These are phyloP conservation scores for Hypoxylon trugodes DNA, from an alignment of 495 filamentous ascomycete genomes.

Conservation along the genomic window DNA sequence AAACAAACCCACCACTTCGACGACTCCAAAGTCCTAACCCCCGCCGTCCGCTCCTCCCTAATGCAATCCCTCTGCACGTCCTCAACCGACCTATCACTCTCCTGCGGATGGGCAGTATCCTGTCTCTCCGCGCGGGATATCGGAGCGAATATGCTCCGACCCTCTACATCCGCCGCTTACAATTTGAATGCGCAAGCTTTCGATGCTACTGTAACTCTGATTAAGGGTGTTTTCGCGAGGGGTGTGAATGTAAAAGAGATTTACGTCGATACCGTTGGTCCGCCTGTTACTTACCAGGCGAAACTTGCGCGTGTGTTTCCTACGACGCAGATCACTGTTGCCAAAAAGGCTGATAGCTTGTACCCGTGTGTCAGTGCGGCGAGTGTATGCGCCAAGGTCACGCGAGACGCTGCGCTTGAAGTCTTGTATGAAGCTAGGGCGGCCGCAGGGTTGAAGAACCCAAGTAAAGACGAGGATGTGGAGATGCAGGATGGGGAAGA, in stretches of 20 bases:
- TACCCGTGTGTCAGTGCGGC: conserved; percentile 95
- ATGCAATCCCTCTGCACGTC: conserved; percentile 79
- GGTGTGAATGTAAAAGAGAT: conserved; percentile 87
- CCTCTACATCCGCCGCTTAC: conserved; percentile 66
- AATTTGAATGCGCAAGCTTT: conserved; percentile 98
- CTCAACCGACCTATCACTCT: conserved; percentile 65
- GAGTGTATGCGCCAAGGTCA: conserved; percentile 94
- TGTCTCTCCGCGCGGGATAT: conserved; percentile 88
- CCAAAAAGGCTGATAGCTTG: conserved; percentile 93
- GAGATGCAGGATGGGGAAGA: conserved; percentile 28
- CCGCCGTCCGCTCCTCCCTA: conserved; percentile 73
- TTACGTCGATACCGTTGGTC: conserved; percentile 95
- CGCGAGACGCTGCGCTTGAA: conserved; percentile 87
- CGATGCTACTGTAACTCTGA: conserved; percentile 90
- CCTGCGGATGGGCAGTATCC: conserved; percentile 84
- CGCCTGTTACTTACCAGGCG: conserved; percentile 79
- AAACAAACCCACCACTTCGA: conserved; percentile 82
- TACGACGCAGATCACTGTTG: conserved; percentile 79
- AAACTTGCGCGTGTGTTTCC: conserved; percentile 88
- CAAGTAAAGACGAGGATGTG: conserved; percentile 25
- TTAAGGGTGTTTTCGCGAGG: conserved; percentile 73
- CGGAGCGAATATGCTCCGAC: conserved; percentile 77
- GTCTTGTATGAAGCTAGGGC: conserved; percentile 66
- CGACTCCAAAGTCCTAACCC: conserved; percentile 88
- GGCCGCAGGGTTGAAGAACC: conserved; percentile 30